These are phyloP conservation scores for Colletotrichum sublineola DNA, from an alignment of 2,329 filamentous ascomycete genomes.

Conservation along the genomic window DNA sequence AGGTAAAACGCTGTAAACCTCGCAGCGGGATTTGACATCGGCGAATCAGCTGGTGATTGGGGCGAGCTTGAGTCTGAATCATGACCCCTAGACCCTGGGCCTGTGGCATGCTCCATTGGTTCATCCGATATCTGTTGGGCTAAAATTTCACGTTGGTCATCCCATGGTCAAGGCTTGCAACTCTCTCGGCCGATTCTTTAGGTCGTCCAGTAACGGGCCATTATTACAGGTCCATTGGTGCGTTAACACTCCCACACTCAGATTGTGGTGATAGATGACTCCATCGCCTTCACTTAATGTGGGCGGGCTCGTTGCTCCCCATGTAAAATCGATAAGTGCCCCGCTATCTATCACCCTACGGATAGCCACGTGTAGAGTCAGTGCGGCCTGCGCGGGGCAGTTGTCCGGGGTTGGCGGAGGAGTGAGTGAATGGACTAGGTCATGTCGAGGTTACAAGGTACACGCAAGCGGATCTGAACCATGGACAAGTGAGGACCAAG, in stretches of 20 bases:
- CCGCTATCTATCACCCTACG: background rate
- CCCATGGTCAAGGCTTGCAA: constrained; percentile 13
- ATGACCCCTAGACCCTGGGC: constrained; percentile 38
- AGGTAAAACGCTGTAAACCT: constrained; percentile 19
- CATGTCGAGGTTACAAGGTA: background rate
- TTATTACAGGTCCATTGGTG: too few relatives aligned
- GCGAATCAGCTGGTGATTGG: constrained; percentile 10
- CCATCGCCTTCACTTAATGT: constrained; percentile 21
- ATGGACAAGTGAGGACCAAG: background rate
- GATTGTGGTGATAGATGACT: constrained; percentile 3
- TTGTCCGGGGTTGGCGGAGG: constrained; percentile 1
- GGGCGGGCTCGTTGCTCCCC: background rate
- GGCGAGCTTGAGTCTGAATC: constrained; percentile 29
- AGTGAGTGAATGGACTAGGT: constrained; percentile 1
- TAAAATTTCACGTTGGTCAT: constrained; percentile 34
- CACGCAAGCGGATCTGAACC: background rate
- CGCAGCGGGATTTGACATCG: constrained; percentile 1
- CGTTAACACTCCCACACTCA: constrained; percentile 21
- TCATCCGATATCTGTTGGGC: constrained; percentile 31
- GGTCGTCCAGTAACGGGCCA: background rate
- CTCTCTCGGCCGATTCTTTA: constrained; percentile 11
- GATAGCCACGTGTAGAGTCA: constrained; percentile 24
- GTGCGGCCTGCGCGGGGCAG: constrained; percentile 8
- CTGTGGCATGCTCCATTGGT: constrained; percentile 27
- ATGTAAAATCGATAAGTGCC: constrained; percentile 1